Base-by-base conservation (phyloP, 2,329 filamentous ascomycete species). In the Beauveria caledonica region DNA sequence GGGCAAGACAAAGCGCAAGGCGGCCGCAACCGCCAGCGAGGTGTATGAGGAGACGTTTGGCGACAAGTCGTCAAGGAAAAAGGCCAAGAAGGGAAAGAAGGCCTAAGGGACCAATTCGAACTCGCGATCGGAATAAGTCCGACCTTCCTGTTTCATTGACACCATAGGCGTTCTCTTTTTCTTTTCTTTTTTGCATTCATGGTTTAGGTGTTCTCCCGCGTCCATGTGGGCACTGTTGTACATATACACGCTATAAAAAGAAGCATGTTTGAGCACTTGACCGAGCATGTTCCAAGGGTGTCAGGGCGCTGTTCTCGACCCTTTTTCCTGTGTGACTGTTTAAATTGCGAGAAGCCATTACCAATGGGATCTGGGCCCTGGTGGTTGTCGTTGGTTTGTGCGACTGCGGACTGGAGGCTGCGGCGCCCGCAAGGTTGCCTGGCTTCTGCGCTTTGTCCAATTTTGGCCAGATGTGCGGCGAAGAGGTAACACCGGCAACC, bases 1-100 rank as follows among this genome's bases (percentile, higher is more conserved):
- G n/a, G 78, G 78, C 61, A 90, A 92, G 74, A 66, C 72, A 64
- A 93, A 94, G 80, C 80, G 90, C 67, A 95, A 95, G 76, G 88
- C 84, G 0, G 78, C 76, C 9, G 73, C 73, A 61, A 83, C 81
- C 17, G 85, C 83, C 5, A 77, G 76, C 23, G 85, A 87, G 67
- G 80, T 86, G 17, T 87, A 86, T 66, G 84, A 86, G 58, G 78
- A 86, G 68, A 80, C 76, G 54, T 76, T 84, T 60, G 84, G 79
- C 39, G 80, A 77, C 27, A 80, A 79, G 68, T 77, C 83, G 68
- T 59, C 57, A 15, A 82, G 82, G 70, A 86, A 84, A 71, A 86
- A 82, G 73, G 66, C 68, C 10, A 80, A 79, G 72, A 77, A 76
- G 68, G 54, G 21, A 39, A 76, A 74, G 68, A 73, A 71, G 65